A percentile compares a stretch with the other conserved stretches of the same genome.
phyloP scores from a whole-genome alignment of 352 stramenopile species.

The Pythium periplocum region DNA sequence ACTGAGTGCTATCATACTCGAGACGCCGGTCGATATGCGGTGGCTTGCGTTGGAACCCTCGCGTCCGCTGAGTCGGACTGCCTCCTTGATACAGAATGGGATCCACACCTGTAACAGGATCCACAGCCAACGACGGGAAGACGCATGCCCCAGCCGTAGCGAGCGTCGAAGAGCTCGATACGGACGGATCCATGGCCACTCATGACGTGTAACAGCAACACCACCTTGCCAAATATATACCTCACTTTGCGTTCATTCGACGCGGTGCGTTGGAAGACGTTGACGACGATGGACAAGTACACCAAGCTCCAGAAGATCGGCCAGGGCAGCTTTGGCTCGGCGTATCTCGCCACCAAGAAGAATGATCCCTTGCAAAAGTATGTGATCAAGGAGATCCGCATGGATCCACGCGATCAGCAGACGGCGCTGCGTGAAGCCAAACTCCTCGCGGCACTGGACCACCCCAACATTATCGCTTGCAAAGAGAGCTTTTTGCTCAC shows the following conservation, averaged over 20 bases:
- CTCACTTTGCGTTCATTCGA: too few relatives aligned
- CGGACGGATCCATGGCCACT: too few relatives aligned
- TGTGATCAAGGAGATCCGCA: slow-evolving; percentile 73
- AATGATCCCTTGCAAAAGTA: slow-evolving; percentile 30
- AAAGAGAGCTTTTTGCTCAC: slow-evolving; percentile 63
- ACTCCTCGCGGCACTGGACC: slow-evolving; percentile 61
- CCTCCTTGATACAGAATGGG: slow-evolving; percentile 41
- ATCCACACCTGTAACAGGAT: slow-evolving; percentile 27
- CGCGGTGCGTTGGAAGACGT: too few relatives aligned
- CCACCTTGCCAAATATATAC: background rate
- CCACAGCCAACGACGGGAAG: slow-evolving; percentile 21
- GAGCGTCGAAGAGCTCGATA: background rate
- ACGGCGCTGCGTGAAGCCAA: slow-evolving; percentile 59
- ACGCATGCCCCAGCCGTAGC: slow-evolving; percentile 7
- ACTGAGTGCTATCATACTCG: slow-evolving; percentile 42
- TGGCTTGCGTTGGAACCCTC: slow-evolving; percentile 47
- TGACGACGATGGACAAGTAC: slow-evolving; percentile 70
- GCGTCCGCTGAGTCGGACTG: slow-evolving; percentile 1
- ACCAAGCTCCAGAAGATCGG: slow-evolving; percentile 72
- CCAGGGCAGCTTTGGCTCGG: slow-evolving; percentile 63
- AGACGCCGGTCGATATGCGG: slow-evolving; percentile 42
- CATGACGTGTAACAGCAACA: background rate
- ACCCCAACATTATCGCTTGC: slow-evolving; percentile 82
- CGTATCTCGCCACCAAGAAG: slow-evolving; percentile 57
- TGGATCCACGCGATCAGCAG: slow-evolving; percentile 58